Evolutionary conservation across 139 green algal species (phyloP), one percentile per base, ranked within the genome.

Genomic region (Chlamydomonas sp.): DNA sequence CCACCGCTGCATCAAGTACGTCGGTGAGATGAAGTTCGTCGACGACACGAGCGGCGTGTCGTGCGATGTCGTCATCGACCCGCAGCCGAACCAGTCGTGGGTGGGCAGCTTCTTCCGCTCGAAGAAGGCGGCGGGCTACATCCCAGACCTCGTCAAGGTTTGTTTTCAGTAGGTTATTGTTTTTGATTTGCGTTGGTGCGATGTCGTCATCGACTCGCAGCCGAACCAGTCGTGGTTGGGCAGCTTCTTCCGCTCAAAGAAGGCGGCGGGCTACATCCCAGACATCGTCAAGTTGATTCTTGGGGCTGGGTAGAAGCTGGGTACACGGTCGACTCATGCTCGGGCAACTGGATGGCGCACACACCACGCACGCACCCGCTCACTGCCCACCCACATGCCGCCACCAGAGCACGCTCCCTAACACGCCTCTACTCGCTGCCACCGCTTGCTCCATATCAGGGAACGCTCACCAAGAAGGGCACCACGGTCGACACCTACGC

Each of bases 1-100:
- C 31, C 71, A 83, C 29, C 79, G 82, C 30, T 73, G 69, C 48
- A 71, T 88, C 43, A 86, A 86, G 77, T 90, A 90, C 74, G 28
- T 47, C 5, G 84, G 83, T 26, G 70, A 79, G 33, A 85, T 90
- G 73, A 57, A 47, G 3, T 88, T 90, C 73, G 60, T 68, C 69
- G 84, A 90, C 48, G 20, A 71, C 4, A 73, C 76, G 58, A 86
- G 88, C 63, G 33, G 36, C 5, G 73, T 89, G 13, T 49, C 30
- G 71, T 80, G 71, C n/a, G 62, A 79, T 0, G 64, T 88, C 43
- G 70, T 77, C 24, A 73, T 89, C 28, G 76, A 85, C 69, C 71
- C 77, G 0, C 71, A 64, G 65, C 48, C 58, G 33, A 59, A 71
- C 4, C 62, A 61, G 35, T 33, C 48, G 26, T 80, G 39, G 20